Evolutionary conservation across 1,284 basidiomycete genomes (phyloP), one percentile per base, ranked within the genome.

Genomic region (Ceratorhiza oryzae-sativae): DNA sequence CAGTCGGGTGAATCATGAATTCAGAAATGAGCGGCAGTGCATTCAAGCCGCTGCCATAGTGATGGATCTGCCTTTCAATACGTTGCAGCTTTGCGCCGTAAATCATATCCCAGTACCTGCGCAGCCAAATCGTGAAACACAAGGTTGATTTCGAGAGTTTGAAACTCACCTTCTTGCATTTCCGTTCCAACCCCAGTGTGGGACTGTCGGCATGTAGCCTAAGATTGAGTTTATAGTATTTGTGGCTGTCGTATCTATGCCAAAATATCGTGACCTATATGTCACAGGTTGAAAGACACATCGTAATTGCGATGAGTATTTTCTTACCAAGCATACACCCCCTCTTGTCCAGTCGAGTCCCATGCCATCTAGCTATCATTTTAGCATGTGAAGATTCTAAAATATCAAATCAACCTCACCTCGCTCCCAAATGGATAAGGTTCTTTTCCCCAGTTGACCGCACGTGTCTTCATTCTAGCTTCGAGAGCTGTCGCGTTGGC

Each of bases 111-210:
- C 86, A 86, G 48, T 3, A 23, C 25, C 46, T 68, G 25, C 45
- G 32, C 3, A 27, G 9, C 27, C 32, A 30, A 13, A 41, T 12
- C 36, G 20, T 53, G 13, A 32, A n/a, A 53, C 13, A 2, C 9
- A 46, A 46, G 1, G 41, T n/a, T 15, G 2, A 25, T 53, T 12
- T 53, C 49, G 32, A 45, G 25, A 30, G 15, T 34, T 12, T 18
- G 3, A 25, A 10, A 85, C 86, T 78, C 86, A 87, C 48, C 86
- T 82, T 60, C 86, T 80, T 0, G 86, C 86, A 77, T 87, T 87
- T 15, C 86, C 86, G 73, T 87, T 87, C 77, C 87, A 87, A 20
- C 86, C 86, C 86, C 86, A 88, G 77, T 87, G 86, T 27, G 86
- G 82, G 45, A 87, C 81, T 1, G 84, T 81, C 3, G 86, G 86